A percentile compares a stretch with the other conserved stretches of the same genome.
Conservation (phyloP, 169 alveolate genomes). For the Eimeria sp. region DNA sequence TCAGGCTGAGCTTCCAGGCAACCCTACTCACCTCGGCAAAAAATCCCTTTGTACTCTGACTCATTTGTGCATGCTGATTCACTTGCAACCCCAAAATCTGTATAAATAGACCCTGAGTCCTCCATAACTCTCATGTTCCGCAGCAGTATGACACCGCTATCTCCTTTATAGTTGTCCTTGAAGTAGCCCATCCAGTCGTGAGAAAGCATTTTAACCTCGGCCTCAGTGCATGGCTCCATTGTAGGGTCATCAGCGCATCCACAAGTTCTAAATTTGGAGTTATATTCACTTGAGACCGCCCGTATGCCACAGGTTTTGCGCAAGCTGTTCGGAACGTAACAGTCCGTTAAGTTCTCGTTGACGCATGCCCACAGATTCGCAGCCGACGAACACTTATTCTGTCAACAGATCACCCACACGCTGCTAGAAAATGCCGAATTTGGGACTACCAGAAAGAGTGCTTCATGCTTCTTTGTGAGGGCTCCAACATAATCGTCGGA, state of each 20-base stretch:
- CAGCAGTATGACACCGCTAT: slow-evolving; percentile 21
- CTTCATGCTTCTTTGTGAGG: neutral
- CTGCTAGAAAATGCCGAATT: neutral
- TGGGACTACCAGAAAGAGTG: no score
- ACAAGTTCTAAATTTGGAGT: slow-evolving; percentile 4
- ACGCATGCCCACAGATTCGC: slow-evolving; percentile 60
- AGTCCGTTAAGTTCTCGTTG: neutral
- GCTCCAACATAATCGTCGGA: neutral
- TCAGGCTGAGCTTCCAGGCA: neutral
- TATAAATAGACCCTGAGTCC: slow-evolving; percentile 40
- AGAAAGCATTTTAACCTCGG: slow-evolving; percentile 16
- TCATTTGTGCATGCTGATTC: neutral
- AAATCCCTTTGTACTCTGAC: slow-evolving; percentile 55
- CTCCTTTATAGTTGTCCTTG: slow-evolving; percentile 25
- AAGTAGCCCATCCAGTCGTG: slow-evolving; percentile 37
- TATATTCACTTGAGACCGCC: slow-evolving; percentile 8
- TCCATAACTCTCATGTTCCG: slow-evolving; percentile 77
- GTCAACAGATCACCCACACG: slow-evolving; percentile 12
- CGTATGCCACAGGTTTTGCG: slow-evolving; percentile 57
- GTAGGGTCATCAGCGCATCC: slow-evolving; percentile 62
- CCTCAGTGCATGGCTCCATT: slow-evolving; percentile 68
- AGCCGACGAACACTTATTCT: slow-evolving; percentile 7
- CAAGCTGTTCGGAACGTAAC: slow-evolving; percentile 64
- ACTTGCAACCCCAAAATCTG: slow-evolving; percentile 23
- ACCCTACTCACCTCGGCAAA: slow-evolving; percentile 39